Percentiles rank a stretch among this genome's conserved stretches.
Conservation (phyloP, 768 basidiomycete species). For the Lyophyllum semitale region DNA sequence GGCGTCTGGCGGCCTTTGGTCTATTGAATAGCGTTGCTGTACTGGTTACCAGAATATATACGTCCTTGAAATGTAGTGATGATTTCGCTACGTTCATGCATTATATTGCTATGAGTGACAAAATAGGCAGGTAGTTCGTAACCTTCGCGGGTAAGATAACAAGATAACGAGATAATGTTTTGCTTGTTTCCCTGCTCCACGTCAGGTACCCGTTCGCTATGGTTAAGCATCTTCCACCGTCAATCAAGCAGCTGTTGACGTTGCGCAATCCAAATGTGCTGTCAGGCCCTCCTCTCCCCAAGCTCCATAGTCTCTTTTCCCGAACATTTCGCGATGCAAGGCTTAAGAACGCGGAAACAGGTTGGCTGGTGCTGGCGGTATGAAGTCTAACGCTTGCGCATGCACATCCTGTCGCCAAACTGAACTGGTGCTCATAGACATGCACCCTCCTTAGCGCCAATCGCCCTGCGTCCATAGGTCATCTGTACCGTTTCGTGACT, state of each 20-base stretch:
- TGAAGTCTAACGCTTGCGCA: conserved; percentile 18
- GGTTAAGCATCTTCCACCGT: conserved; percentile 56
- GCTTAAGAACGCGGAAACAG: conserved; percentile 65
- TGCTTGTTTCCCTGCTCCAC: background rate
- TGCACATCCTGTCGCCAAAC: conserved; percentile 6
- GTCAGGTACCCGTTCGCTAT: conserved; percentile 21
- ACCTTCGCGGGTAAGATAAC: conserved; percentile 4
- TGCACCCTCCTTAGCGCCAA: conserved; percentile 84
- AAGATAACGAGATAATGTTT: too few species aligned
- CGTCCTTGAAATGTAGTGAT: conserved; percentile 15
- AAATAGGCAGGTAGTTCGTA: background rate
- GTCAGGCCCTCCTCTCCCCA: conserved; percentile 55
- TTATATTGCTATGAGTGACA: background rate
- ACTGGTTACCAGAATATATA: conserved; percentile 19
- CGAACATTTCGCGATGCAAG: conserved; percentile 69
- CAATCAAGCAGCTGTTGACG: conserved; percentile 72
- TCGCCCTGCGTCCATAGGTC: conserved; percentile 74
- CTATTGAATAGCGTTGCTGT: conserved; percentile 16
- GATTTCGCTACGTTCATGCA: too few species aligned
- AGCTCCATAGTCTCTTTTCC: conserved; percentile 56
- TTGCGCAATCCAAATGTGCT: conserved; percentile 64
- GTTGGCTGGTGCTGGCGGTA: conserved; percentile 82
- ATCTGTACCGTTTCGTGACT: conserved; percentile 80
- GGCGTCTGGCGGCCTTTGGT: conserved; percentile 18
- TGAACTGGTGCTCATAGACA: conserved; percentile 49